These are phyloP conservation scores for Fusarium falciforme DNA, from an alignment of 2,329 filamentous ascomycete species.

Conservation along the genomic window DNA sequence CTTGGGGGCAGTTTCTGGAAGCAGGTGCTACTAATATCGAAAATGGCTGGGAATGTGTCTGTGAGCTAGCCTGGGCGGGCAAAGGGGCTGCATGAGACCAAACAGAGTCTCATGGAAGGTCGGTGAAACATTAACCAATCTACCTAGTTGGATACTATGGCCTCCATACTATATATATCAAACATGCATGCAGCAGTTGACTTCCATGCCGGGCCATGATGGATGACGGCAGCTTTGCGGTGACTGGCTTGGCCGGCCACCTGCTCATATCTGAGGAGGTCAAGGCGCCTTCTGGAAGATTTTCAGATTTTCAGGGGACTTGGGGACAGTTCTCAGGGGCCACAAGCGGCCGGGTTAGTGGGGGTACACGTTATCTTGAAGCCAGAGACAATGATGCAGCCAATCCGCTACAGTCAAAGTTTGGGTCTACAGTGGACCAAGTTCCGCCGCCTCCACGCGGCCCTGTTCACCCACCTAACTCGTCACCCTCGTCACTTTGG, in stretches of 20 bases:
- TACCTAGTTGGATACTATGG: neutral
- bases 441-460: slow-evolving; percentile 17
- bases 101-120: neutral
- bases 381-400: slow-evolving; percentile 4
- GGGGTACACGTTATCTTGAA: slow-evolving; percentile 13
- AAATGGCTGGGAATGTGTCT: neutral
- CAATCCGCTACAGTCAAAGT: slow-evolving; percentile 16
- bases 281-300: slow-evolving; percentile 30
- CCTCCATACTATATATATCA: neutral
- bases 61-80: neutral
- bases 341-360: slow-evolving; percentile 2
- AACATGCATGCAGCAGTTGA: neutral
- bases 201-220: neutral
- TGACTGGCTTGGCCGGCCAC: neutral
- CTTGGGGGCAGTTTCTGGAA: neutral
- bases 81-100: neutral
- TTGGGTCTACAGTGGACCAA: slow-evolving; percentile 10
- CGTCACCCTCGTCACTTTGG: neutral
- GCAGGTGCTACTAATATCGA: neutral
- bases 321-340: slow-evolving; percentile 28
- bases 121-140: neutral
- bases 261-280: neutral
- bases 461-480: slow-evolving; percentile 15
- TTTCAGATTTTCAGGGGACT: slow-evolving; percentile 26
- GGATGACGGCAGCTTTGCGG: neutral